Base-by-base conservation (phyloP, 768 basidiomycete species). In the Russula sp. region DNA sequence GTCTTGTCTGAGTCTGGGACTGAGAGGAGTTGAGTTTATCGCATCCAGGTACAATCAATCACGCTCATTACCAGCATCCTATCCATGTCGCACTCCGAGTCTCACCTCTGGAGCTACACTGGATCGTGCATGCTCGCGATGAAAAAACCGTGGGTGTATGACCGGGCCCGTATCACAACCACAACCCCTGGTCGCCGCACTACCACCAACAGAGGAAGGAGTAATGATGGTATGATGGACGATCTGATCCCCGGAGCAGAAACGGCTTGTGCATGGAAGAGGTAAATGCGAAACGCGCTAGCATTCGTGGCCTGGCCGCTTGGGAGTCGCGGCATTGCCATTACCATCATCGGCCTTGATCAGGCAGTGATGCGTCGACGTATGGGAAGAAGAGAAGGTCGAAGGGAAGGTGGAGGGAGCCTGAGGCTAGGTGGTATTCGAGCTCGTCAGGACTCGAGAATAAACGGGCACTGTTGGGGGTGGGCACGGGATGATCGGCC, bases 271-370 rank as follows among this genome's bases (percentile, higher is more conserved):
- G 58, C 18, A 53, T n/a, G 16, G 59, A 13, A 1, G 58, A 24
- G 11, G 57, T 59, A 30, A 64, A 64, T 18, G 63, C 22, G 38
- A 64, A 64, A 9, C 48, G 59, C 8, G 63, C 63, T 11, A 64
- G 18, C 53, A 2, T 2, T 2, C 28, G 5, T 5, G 28, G 28
- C 28, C 28, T n/a, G 28, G 55, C 28, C 5, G 58, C 53, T n/a
- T 64, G 63, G 10, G 59, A 30, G 0, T 64, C 63, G 4, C 38
- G n/a, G n/a, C 63, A 13, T 24, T 46, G 6, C 53, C 46, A 38
- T 38, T 2, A 38, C 38, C 4, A 36, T 9, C 5, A 36, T 22
- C 8, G 24, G n/a, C 22, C 4, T 42, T 18, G 26, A 28, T 3
- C 28, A 11, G 18, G 10, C 20, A 13, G 24, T 14, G 46, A 22